Percentiles rank a stretch among this genome's conserved stretches.
Conservation (phyloP, 805 yeast species). For the Kregervanrija fluxuum region DNA sequence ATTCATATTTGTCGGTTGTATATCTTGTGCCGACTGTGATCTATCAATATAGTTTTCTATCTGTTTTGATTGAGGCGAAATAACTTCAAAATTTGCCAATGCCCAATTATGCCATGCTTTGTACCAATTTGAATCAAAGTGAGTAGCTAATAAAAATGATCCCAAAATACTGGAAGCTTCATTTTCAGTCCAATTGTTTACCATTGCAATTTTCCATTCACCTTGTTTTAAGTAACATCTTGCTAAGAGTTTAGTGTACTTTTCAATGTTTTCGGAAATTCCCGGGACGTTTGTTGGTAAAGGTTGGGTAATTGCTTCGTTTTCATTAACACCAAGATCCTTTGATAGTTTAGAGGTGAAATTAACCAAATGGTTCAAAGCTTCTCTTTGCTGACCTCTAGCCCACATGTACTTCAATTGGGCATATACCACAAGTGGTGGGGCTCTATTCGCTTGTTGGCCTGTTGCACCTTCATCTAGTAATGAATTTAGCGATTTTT, state of each 20-base stretch:
- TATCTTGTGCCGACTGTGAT: constrained; percentile 7
- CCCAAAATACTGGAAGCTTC: constrained; percentile 76
- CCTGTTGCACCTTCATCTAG: constrained; percentile 53
- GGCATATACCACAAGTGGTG: constrained; percentile 96
- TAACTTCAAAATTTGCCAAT: constrained; percentile 91
- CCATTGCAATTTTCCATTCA: constrained; percentile 90
- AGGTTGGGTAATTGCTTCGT: constrained; percentile 81
- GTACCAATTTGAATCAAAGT: constrained; percentile 88
- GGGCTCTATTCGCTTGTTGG: constrained; percentile 56
- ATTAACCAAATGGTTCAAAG: constrained; percentile 76
- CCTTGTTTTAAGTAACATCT: constrained; percentile 96
- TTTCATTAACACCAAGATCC: constrained; percentile 80
- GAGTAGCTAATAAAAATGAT: constrained; percentile 88
- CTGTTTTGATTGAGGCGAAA: constrained; percentile 44
- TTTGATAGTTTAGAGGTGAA: constrained; percentile 88
- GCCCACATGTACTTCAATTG: constrained; percentile 97
- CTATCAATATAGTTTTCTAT: constrained; percentile 10
- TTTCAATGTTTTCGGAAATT: constrained; percentile 67
- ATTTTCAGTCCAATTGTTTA: constrained; percentile 71
- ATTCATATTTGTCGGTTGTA: constrained; percentile 35
- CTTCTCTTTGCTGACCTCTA: constrained; percentile 80
- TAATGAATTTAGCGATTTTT: constrained; percentile 75
- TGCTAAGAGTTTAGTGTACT: constrained; percentile 78
- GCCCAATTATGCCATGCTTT: constrained; percentile 99
- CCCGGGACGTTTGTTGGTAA: constrained; percentile 68